Evolutionary conservation across 2,329 filamentous ascomycete genomes (phyloP), one percentile per base, ranked within the genome.

Genomic region (Fusarium verticillioides): DNA sequence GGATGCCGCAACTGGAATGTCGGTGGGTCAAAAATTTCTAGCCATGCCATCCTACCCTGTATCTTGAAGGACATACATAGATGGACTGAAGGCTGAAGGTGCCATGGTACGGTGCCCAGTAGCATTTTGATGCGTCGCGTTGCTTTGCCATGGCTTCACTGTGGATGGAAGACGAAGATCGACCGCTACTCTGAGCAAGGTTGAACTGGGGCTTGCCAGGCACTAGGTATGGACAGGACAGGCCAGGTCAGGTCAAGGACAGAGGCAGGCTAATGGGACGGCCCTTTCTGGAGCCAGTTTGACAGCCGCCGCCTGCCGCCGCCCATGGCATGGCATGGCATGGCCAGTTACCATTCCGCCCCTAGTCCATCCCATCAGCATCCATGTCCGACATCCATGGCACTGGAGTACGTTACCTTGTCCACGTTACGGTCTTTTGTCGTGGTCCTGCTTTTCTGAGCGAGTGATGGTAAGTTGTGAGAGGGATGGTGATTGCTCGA

Each of bases 1-100:
- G 76, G 71, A 74, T 78, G 60, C 70, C 73, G 63, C 76, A 78
- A 78, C 76, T 78, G 76, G 76, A 78, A 78, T 78, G 76, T 69
- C 59, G 53, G 76, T 77, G 76, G 76, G 73, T 73, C 74, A 49
- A 52, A 47, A 42, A 49, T 50, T 62, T 21, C 61, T 63, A 60
- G 68, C 69, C 58, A 66, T 56, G 49, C 63, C 70, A 68, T 65
- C 56, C 63, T 67, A 65, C 75, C 61, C 65, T 49, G 50, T 73
- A 40, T 62, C 49, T 23, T 60, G 56, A 62, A 60, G 43, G 46
- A 54, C 58, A 69, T 69, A 54, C 60, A 69, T 69, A 60, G 53
- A 61, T 70, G 46, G 39, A 62, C 36, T 46, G 37, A 56, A 30
- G 30, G 47, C 36, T 46, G 37, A 56, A 30, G 30, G 47, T 53